phyloP scores from a whole-genome alignment of 371 early-diverging fungal genomes.

The Mucor plumbeus region DNA sequence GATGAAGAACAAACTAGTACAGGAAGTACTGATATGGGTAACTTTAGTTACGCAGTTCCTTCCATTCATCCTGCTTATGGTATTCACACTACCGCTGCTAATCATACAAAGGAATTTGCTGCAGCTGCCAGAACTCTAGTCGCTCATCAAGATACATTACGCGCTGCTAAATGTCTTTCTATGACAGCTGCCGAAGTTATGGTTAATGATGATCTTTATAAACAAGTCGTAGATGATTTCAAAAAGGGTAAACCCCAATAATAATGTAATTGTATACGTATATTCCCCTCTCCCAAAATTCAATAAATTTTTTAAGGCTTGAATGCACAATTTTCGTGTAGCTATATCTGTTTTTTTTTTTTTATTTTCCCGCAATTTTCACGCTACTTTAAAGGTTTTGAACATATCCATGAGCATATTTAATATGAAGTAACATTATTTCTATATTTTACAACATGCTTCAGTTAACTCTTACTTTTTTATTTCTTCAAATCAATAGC shows the following conservation, averaged over 20 bases:
- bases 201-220: constrained; percentile 31
- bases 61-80: constrained; percentile 32
- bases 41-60: constrained; percentile 54
- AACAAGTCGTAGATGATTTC: constrained; percentile 39
- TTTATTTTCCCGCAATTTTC: too few species aligned
- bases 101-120: constrained; percentile 58
- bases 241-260: constrained; percentile 31
- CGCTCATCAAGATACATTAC: constrained; percentile 67
- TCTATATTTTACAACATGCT: too few species aligned
- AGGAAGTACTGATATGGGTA: constrained; percentile 82
- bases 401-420: too few species aligned
- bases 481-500: too few species aligned
- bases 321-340: too few species aligned
- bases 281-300: background rate
- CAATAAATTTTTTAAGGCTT: too few species aligned
- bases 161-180: constrained; percentile 51
- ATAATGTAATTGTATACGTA: background rate
- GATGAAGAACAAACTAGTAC: constrained; percentile 43
- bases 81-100: constrained; percentile 27
- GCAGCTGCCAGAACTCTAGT: constrained; percentile 58
- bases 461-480: too few species aligned
- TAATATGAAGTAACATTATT: too few species aligned
- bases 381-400: too few species aligned
- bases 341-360: too few species aligned
- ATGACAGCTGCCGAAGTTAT: constrained; percentile 46